Evolutionary conservation across 345 rosid species (phyloP), one percentile per base, ranked within the genome.

Genomic region (Eucalyptus sideroxylon): DNA sequence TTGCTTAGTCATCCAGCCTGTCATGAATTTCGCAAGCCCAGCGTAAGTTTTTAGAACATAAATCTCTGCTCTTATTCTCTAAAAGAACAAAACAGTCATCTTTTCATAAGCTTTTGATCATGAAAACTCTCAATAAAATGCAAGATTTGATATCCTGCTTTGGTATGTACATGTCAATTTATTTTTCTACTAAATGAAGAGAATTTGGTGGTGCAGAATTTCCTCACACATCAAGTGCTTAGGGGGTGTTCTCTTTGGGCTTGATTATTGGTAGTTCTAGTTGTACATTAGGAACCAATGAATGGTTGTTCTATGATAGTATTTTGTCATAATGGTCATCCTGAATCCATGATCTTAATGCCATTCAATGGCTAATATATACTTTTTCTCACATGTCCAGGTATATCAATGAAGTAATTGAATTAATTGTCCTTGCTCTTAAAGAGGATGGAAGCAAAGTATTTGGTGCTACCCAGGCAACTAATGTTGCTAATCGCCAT

Each of bases 1-100:
- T 92, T 97, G 99, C 95, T 92, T 97, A 94, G 97, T 98, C 87
- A 40, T 97, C 93, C 99, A 96, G 93, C 99, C 99, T 90, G 91
- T 98, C 87, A 81, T 97, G 97, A 92, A 93, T 93, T 94, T 98
- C 56, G 99, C 97, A 60, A 95, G 94, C 94, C 98, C 99, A 45
- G 94, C 51, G 99, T 98, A 94, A 94, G 98, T 92, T 90, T 65
- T 81, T 50, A 23, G 65, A 62, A 34, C 51, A 59, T 90, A 86
- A 83, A 3, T n/a, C 49, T 69, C 55, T 87, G 81, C 77, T 69
- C 81, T 1, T 16, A 17, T 44, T 82, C 30, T 65, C 69, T 42
- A 11, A 1, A 17, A 26, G 85, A 44, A 37, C 30, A 26, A 51
- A 51, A 47, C 1, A 44, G 31, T 60, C 51, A 6, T 44, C 2